These are phyloP conservation scores for Neonectria faginata DNA, from an alignment of 2,329 filamentous ascomycete genomes.

Conservation along the genomic window DNA sequence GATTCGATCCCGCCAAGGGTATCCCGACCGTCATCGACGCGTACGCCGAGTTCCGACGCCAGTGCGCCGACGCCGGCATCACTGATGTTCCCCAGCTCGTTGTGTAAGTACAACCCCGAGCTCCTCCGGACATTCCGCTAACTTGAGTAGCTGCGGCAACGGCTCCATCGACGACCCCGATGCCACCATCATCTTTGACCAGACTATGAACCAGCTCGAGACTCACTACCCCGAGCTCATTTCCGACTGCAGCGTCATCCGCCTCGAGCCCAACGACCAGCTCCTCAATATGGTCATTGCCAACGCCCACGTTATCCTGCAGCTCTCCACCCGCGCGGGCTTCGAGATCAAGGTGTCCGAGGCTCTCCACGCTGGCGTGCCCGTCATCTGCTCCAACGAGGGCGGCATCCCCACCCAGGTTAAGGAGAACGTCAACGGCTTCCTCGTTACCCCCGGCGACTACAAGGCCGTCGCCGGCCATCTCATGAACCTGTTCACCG, in stretches of 20 bases:
- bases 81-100: slow-evolving; percentile 76
- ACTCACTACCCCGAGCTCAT: slow-evolving; percentile 70
- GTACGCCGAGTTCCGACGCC: slow-evolving; percentile 77
- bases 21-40: slow-evolving; percentile 81
- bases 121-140: not conserved
- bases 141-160: slow-evolving; percentile 70
- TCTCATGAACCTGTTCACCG: slow-evolving; percentile 73
- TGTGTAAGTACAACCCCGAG: slow-evolving; percentile 58
- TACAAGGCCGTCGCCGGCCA: slow-evolving; percentile 75
- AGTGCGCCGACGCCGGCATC: slow-evolving; percentile 64
- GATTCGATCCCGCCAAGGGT: slow-evolving; percentile 87
- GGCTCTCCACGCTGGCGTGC: slow-evolving; percentile 82
- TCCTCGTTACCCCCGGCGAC: slow-evolving; percentile 78
- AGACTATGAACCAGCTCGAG: slow-evolving; percentile 76
- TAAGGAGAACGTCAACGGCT: slow-evolving; percentile 77
- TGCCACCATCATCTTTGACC: slow-evolving; percentile 76
- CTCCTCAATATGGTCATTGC: slow-evolving; percentile 81
- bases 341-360: slow-evolving; percentile 91
- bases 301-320: slow-evolving; percentile 78
- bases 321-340: slow-evolving; percentile 84
- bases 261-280: slow-evolving; percentile 82
- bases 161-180: slow-evolving; percentile 86
- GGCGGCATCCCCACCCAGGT: slow-evolving; percentile 88
- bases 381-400: slow-evolving; percentile 78
- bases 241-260: slow-evolving; percentile 78